Conservation (phyloP, 176 grass and related monocot genomes). For the Pontederia paniculata region DNA sequence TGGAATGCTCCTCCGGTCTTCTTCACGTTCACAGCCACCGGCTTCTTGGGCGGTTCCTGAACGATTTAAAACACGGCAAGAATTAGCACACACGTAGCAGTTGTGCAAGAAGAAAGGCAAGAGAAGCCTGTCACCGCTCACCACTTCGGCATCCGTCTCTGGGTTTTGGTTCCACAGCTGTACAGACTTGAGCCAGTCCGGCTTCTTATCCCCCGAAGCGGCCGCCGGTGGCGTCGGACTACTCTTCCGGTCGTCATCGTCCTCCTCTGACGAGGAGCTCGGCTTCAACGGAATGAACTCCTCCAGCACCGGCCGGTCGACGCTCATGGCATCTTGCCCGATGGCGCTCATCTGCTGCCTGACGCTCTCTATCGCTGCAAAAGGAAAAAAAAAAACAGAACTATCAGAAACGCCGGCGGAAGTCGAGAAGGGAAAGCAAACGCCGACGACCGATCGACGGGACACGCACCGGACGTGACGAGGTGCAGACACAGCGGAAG, state of each 20-base stretch:
- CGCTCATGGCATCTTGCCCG: constrained; percentile 41
- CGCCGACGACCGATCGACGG: not conserved
- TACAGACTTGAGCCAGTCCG: constrained; percentile 72
- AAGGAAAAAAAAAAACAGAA: not conserved
- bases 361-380: constrained; percentile 58
- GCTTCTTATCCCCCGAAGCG: constrained; percentile 9
- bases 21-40: constrained; percentile 37
- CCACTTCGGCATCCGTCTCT: not conserved
- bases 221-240: not conserved
- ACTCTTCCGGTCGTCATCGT: constrained; percentile 24
- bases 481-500: constrained; percentile 76
- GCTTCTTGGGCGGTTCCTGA: constrained; percentile 43
- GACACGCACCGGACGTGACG: constrained; percentile 50
- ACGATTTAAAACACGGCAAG: not conserved
- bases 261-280: constrained; percentile 36
- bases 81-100: not conserved
- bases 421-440: not conserved
- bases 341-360: constrained; percentile 35
- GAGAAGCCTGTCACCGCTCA: not conserved
- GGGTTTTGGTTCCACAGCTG: constrained; percentile 55
- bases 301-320: constrained; percentile 61
- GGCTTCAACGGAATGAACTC: constrained; percentile 96
- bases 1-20: constrained; percentile 59
- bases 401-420: not conserved
- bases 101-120: not conserved